Conservation (phyloP, 2,329 filamentous ascomycete species). For the Colletotrichum abscissum region DNA sequence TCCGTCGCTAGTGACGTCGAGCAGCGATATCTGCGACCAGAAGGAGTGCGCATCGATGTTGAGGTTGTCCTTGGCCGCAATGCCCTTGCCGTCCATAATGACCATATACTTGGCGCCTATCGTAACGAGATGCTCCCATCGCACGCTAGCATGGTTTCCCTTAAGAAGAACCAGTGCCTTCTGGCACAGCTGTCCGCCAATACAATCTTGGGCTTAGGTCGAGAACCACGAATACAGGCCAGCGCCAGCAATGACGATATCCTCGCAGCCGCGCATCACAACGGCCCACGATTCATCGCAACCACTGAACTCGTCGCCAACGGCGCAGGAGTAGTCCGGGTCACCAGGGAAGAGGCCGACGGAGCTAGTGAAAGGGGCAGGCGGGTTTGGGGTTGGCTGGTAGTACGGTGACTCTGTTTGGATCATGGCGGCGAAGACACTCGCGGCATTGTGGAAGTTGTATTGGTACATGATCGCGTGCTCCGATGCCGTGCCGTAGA, state of each 20-base stretch:
- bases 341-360: conserved; percentile 30
- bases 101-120: conserved; percentile 46
- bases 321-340: conserved; percentile 33
- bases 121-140: conserved; percentile 42
- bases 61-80: conserved; percentile 43
- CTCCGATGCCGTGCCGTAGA: conserved; percentile 60
- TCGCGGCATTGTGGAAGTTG: conserved; percentile 57
- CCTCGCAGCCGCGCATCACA: conserved; percentile 20
- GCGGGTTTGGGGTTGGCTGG: conserved; percentile 49
- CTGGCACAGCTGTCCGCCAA: conserved; percentile 38
- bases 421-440: conserved; percentile 68
- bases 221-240: conserved; percentile 43
- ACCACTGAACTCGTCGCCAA: conserved; percentile 23
- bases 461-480: conserved; percentile 65
- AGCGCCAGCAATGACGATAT: conserved; percentile 40
- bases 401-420: conserved; percentile 77
- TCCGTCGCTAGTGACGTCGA: too few relatives aligned
- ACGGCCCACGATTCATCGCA: conserved; percentile 42
- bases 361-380: conserved; percentile 34
- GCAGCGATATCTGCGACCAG: too few relatives aligned
- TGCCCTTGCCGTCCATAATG: conserved; percentile 40
- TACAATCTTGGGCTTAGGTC: conserved; percentile 37
- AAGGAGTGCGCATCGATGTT: conserved; percentile 31
- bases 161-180: conserved; percentile 38
- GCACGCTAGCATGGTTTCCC: conserved; percentile 38